Conservation (phyloP, 176 grass and related monocot species). For the Rhipidocladum racemiflorum region DNA sequence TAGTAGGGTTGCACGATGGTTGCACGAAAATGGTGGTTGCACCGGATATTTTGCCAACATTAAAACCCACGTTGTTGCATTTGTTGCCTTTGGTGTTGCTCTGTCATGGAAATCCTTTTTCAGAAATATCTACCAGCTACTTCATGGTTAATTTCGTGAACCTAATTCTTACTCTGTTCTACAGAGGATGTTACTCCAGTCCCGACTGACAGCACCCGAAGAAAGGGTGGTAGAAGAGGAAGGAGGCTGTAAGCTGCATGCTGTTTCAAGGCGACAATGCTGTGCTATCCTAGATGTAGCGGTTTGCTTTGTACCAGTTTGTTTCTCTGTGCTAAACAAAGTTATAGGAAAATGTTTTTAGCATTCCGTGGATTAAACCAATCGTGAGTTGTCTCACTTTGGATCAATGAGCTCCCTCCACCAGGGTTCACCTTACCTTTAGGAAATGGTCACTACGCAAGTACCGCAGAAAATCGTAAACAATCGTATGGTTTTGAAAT, state of each 20-base stretch:
- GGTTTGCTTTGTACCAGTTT: background rate
- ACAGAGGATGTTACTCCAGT: conserved; percentile 61
- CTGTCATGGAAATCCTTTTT: background rate
- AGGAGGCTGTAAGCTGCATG: conserved; percentile 42
- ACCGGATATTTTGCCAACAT: no score
- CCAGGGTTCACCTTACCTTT: no score
- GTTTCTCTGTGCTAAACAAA: background rate
- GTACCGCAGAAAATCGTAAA: no score
- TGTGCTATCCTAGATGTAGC: background rate
- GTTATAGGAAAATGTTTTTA: background rate
- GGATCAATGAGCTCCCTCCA: background rate
- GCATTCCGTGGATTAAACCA: background rate
- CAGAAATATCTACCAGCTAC: background rate
- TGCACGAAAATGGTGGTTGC: no score
- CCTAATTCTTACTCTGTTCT: background rate
- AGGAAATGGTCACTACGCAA: no score
- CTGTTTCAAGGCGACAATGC: background rate
- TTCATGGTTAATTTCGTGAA: background rate
- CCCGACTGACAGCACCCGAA: conserved; percentile 55
- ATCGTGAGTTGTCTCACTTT: background rate
- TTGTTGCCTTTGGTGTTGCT: background rate
- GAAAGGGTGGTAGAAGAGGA: conserved; percentile 61
- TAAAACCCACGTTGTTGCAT: background rate
- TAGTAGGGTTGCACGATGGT: no score
- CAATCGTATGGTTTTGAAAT: no score